Conservation (phyloP, 75 land plant genomes). For the Pseudotsuga menziesii region DNA sequence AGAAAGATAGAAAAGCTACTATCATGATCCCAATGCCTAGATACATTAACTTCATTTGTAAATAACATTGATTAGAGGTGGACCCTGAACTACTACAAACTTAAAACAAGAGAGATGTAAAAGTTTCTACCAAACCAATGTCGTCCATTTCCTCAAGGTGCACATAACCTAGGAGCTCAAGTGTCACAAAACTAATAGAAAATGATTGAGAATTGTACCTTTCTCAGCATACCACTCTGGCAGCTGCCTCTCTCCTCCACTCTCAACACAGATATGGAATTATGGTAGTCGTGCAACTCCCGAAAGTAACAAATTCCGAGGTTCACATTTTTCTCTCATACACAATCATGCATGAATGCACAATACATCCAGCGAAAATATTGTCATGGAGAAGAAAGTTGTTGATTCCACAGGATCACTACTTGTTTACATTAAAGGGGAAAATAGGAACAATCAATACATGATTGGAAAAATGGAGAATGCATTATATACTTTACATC, state of each 20-base stretch:
- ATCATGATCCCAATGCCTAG: background rate
- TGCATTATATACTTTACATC: background rate
- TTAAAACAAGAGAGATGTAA: background rate
- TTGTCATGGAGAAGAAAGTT: background rate
- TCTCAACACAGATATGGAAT: constrained; percentile 91
- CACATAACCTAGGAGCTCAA: background rate
- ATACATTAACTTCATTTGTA: background rate
- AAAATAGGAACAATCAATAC: no score
- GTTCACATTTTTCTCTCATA: background rate
- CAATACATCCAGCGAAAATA: background rate
- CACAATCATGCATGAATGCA: background rate
- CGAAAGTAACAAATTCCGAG: constrained; percentile 12
- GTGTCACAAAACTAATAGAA: background rate
- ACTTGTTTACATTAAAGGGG: no score
- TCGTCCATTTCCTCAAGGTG: background rate
- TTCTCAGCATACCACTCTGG: constrained; percentile 96
- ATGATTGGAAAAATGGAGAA: background rate
- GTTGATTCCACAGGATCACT: background rate
- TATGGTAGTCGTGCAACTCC: constrained; percentile 95
- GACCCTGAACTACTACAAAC: background rate
- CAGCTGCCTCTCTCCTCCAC: constrained; percentile 85
- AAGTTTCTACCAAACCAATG: constrained; percentile 2
- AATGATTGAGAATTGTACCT: constrained; percentile 29
- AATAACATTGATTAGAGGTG: no score
- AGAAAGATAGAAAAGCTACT: background rate